Base-by-base conservation (phyloP, 2,329 filamentous ascomycete genomes). In the Phialophora tarda region DNA sequence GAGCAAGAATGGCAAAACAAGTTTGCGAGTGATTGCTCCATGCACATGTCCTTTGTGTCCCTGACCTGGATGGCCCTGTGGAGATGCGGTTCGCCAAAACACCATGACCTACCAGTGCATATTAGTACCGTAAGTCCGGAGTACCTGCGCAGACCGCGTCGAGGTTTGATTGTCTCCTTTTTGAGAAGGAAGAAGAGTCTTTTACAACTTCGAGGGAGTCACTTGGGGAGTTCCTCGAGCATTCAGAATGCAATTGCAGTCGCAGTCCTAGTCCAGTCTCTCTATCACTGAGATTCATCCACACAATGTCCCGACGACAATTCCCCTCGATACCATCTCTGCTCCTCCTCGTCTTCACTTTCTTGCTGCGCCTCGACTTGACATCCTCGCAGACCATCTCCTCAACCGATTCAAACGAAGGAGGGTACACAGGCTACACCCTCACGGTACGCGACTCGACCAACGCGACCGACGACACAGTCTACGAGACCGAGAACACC, bases 401-500 rank as follows among this genome's bases (percentile, higher is more conserved):
- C 14, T 60, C 57, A 14, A 53, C 56, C 59, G 78, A 77, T 65
- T 11, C 17, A n/a, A 7, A n/a, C 17, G 38, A n/a, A 7, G 38
- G 38, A 44, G 84, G 85, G 67, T 88, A 88, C 73, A 80, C 83
- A 17, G 85, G 84, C 59, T 88, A 87, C 75, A 78, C 81, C 56
- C 82, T 87, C 66, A 77, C 81, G 34, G 77, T 83, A 61, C 79
- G 81, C 38, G 83, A 83, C 58, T 32, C 53, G 17, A 30, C 28
- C 26, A 55, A 55, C 28, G 11, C 11, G 4, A 61, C 59, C 0
- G 59, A 51, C 23, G 51, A 61, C 30, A 83, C 86, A 71, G 74
- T 82, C 53, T 87, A 87, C 75, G 83, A 85, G 70, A 88, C 85
- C 0, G 82, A 78, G 51, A 79, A 80, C 70, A 86, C 84, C 1